Evolutionary conservation across 345 rosid genomes (phyloP).

Genomic region (Heritiera littoralis): DNA sequence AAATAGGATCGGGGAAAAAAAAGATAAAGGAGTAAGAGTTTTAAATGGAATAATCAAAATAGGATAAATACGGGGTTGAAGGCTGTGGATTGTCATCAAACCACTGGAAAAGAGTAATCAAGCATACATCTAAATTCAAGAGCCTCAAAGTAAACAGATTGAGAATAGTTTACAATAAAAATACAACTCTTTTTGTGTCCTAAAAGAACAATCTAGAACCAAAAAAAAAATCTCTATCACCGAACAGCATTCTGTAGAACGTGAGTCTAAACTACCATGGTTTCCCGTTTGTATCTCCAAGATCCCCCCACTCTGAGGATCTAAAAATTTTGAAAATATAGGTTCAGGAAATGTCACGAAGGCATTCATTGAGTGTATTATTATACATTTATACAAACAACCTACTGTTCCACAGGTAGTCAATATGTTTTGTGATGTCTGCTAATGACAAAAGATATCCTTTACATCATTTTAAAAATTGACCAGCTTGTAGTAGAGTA

Average conservation of each 20-base stretch:
- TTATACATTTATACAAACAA: not conserved
- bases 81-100: not conserved
- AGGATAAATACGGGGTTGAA: not conserved
- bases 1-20: not conserved
- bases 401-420: not conserved
- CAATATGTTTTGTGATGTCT: not conserved
- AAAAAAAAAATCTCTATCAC: not conserved
- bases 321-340: not conserved
- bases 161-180: not conserved
- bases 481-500: not conserved
- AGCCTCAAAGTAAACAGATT: not conserved
- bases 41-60: not conserved
- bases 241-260: not conserved
- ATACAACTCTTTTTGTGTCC: not conserved
- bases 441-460: not conserved
- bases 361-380: not conserved
- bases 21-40: not conserved
- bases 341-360: not conserved
- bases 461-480: not conserved
- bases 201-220: not conserved
- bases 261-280: not conserved
- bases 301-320: not conserved
- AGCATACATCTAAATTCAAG: not conserved
- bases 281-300: not conserved
- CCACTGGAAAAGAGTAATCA: not conserved